These are phyloP conservation scores for Lasiosphaeria hispida DNA, from an alignment of 495 filamentous ascomycete genomes.

Conservation along the genomic window DNA sequence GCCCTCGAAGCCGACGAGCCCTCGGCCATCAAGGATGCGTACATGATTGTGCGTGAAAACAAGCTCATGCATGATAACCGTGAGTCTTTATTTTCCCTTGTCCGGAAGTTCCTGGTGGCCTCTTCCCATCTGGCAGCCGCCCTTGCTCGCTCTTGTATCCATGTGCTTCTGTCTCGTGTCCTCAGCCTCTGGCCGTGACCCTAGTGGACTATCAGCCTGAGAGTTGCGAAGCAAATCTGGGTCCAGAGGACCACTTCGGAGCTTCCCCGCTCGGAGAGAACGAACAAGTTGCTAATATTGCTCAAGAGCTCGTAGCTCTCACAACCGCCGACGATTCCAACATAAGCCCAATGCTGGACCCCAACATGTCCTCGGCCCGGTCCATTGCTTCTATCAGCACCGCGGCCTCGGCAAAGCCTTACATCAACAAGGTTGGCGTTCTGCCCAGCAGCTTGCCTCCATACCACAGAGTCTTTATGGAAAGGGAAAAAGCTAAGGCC, in stretches of 20 bases:
- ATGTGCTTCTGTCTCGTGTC: neutral
- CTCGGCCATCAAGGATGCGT: conserved; percentile 97
- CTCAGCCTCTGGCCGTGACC: neutral
- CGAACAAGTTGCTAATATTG: conserved; percentile 22
- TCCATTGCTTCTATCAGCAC: conserved; percentile 45
- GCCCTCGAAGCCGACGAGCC: conserved; percentile 88
- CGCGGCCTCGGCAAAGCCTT: conserved; percentile 48
- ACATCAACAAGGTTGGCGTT: conserved; percentile 80
- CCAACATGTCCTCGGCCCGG: conserved; percentile 41
- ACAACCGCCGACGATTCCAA: conserved; percentile 19
- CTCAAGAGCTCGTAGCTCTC: conserved; percentile 19
- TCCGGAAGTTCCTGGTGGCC: neutral
- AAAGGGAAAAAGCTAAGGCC: conserved; percentile 55
- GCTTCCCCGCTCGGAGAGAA: conserved; percentile 34
- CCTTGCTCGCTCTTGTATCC: neutral
- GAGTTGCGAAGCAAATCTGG: conserved; percentile 25
- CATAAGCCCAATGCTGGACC: conserved; percentile 34
- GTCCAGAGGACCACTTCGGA: conserved; percentile 38
- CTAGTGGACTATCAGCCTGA: conserved; percentile 16
- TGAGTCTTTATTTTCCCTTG: conserved; percentile 45
- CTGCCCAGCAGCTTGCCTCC: conserved; percentile 85
- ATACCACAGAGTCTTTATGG: conserved; percentile 88
- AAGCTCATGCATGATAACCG: conserved; percentile 95
- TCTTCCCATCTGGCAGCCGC: neutral
- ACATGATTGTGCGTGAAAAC: conserved; percentile 95